Conservation (phyloP, 2,329 filamentous ascomycete species). For the Monascus ruber region DNA sequence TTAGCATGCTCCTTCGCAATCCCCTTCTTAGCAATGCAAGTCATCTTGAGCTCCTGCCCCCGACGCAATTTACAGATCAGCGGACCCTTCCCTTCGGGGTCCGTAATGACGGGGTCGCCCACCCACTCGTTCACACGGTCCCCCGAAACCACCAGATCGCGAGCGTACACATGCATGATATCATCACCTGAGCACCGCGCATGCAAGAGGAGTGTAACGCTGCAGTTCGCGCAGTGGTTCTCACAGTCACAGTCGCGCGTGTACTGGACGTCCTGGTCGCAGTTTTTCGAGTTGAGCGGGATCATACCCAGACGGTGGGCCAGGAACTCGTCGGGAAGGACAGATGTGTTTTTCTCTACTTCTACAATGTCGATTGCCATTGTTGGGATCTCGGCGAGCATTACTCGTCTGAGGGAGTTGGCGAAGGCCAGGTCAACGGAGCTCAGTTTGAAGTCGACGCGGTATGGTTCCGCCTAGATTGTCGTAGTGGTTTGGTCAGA, state of each 20-base stretch:
- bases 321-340: constrained; percentile 91
- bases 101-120: constrained; percentile 71
- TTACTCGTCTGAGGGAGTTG: constrained; percentile 80
- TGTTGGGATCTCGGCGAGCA: constrained; percentile 88
- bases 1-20: constrained; percentile 99
- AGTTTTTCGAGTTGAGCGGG: constrained; percentile 72
- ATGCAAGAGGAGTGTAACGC: constrained; percentile 71
- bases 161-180: constrained; percentile 87
- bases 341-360: constrained; percentile 86
- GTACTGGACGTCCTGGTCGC: constrained; percentile 69
- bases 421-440: constrained; percentile 85
- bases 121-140: constrained; percentile 61
- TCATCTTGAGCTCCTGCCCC: constrained; percentile 81
- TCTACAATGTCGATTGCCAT: constrained; percentile 93
- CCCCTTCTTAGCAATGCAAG: constrained; percentile 92
- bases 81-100: constrained; percentile 68
- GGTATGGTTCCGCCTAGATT: constrained; percentile 59
- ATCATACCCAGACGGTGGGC: constrained; percentile 84
- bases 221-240: constrained; percentile 85
- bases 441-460: constrained; percentile 83
- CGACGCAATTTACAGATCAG: constrained; percentile 84
- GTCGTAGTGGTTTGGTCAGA: background rate
- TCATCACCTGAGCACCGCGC: constrained; percentile 76
- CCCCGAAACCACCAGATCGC: constrained; percentile 66
- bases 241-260: constrained; percentile 95